Evolutionary conservation across 2,329 filamentous ascomycete genomes (phyloP), one percentile per base, ranked within the genome.

Genomic region (Colletotrichum sp.): DNA sequence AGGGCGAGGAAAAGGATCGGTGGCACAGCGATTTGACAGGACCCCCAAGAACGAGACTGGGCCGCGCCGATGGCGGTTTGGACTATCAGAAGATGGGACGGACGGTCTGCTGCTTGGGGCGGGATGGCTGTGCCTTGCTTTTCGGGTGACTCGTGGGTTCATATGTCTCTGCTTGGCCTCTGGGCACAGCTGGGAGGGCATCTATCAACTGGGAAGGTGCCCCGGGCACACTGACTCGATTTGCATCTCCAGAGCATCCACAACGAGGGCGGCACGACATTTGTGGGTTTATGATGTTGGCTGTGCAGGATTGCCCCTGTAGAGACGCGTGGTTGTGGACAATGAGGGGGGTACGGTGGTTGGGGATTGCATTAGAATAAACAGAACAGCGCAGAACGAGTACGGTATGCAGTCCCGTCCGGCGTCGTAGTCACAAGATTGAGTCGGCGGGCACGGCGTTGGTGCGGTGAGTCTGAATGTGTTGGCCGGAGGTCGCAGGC

Each of bases 241-340:
- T 52, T 52, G 27, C 62, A 58, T 73, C 73, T 72, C 56, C 62
- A 75, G 73, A 73, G 73, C 70, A 75, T 68, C 73, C 73, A 73
- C 73, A 72, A 56, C 32, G 22, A 67, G 48, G 64, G 30, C 70
- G 43, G 43, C 43, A 68, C 43, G 61, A 30, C n/a, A 73, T 8
- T 52, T 36, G 58, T 56, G 64, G 73, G 16, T 52, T 64, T 48
- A n/a, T 62, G 34, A 27, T 36, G 64, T 66, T 58, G 70, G 56
- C 39, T 58, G 39, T 64, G 18, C 18, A 61, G 69, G 73, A 68
- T 67, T 56, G 62, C 43, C 73, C 73, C 62, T 75, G 73, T 30
- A 75, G 56, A 30, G 43, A 75, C 69, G 62, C 69, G 73, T 68
- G 52, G 55, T 58, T 28, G 22, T 25, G 55, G 55, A 58, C 55